Conservation (phyloP, 2,329 filamentous ascomycete genomes). For the Tolypocladium tropicale region DNA sequence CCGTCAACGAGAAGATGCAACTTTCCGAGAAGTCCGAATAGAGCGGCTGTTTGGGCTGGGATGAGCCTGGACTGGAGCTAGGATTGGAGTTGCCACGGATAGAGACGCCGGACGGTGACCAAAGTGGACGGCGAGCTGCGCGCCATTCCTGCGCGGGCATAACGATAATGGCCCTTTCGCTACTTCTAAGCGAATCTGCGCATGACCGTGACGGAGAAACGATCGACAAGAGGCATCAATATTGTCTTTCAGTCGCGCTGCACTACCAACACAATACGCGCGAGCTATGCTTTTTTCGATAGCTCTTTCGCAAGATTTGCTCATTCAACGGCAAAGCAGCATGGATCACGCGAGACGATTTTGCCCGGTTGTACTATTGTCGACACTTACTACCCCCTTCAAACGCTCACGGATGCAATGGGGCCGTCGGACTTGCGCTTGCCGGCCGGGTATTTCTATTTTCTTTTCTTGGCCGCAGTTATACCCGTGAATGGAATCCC, state of each 20-base stretch:
- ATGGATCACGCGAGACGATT: not conserved
- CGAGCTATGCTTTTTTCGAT: not conserved
- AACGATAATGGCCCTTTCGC: not conserved
- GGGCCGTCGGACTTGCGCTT: not conserved
- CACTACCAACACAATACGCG: not conserved
- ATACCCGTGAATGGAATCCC: not conserved
- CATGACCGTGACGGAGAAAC: not conserved
- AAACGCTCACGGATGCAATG: not conserved
- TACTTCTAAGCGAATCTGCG: not conserved
- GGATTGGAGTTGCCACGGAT: not conserved
- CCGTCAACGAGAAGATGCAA: conserved; percentile 24
- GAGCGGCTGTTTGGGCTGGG: not conserved
- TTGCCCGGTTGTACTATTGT: not conserved
- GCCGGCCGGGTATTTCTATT: no score
- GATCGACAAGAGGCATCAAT: not conserved
- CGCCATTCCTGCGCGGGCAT: not conserved
- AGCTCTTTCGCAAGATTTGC: not conserved
- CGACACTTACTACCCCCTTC: not conserved
- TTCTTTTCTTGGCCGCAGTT: no score
- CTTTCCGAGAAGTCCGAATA: conserved; percentile 22
- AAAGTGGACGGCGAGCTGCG: not conserved
- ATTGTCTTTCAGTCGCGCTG: not conserved
- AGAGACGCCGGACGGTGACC: not conserved
- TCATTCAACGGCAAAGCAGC: not conserved
- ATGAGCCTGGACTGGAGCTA: not conserved